Evolutionary conservation across 2,329 filamentous ascomycete genomes (phyloP), one percentile per base, ranked within the genome.

Genomic region (Aschersonia sp.): DNA sequence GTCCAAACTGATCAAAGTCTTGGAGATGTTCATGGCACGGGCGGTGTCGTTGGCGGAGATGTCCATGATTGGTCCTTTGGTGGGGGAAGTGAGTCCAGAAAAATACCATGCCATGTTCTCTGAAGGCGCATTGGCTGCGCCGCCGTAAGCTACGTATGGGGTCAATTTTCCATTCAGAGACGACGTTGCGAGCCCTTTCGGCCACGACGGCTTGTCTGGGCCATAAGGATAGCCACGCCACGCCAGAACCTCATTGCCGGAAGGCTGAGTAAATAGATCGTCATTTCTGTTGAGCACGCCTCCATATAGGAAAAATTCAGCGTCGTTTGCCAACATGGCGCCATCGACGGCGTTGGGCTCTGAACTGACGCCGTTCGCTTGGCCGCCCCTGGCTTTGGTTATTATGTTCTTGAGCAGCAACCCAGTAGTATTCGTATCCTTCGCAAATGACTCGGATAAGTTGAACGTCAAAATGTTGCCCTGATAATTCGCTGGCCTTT

Each of bases 91-190:
- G 59, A 82, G 64, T 0, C 83, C 83, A 0, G 78, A 76, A 52
- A 87, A 84, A 54, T 86, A 86, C 67, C 78, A 87, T 0, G 79
- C 81, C 53, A 79, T 71, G 52, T 84, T 81, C 59, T 87, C 83
- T 0, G 81, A 84, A 0, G 82, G 81, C 0, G 76, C 78, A 42
- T 69, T 84, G 9, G 71, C 79, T 0, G 71, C 73, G 2, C 74
- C 83, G 14, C 83, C 83, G 52, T 74, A 78, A 0, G 80, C 75
- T 29, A 86, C 55, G 54, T 83, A 84, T 45, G 75, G 69, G 22
- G 74, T 84, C 5, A 83, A 58, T 6, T 56, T 60, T 4, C 62
- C 52, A 2, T 69, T 59, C 1, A 83, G 65, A 1, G 58, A 54
- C 1, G 56, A 57, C 7, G 62, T 53, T 4, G 63, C 37, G 50